Conservation (phyloP, 345 rosid genomes). For the Acer negundo region DNA sequence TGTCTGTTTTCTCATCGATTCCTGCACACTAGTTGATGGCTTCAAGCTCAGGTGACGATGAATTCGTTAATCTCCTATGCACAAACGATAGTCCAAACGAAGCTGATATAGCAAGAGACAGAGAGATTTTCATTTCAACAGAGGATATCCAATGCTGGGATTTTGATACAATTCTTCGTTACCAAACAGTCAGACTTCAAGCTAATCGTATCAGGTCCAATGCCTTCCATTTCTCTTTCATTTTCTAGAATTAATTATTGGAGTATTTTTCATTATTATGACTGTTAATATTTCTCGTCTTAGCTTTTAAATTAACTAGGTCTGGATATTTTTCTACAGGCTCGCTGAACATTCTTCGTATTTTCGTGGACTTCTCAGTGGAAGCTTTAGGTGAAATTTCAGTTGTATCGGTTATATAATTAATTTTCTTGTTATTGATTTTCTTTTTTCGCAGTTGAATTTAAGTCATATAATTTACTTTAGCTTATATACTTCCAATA, state of each 20-base stretch:
- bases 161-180: conserved; percentile 39
- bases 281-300: not conserved
- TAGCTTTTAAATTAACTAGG: not conserved
- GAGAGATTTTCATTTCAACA: conserved; percentile 42
- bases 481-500: too few species aligned
- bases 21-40: conserved; percentile 33
- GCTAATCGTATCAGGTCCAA: conserved; percentile 51
- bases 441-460: not conserved
- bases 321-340: conserved; percentile 26
- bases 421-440: too few species aligned
- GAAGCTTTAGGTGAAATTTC: conserved; percentile 61
- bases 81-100: conserved; percentile 31
- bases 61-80: conserved; percentile 39
- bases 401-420: not conserved
- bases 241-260: not conserved
- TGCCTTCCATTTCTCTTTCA: not conserved
- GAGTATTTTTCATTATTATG: too few species aligned
- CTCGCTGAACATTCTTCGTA: conserved; percentile 59
- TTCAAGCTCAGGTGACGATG: conserved; percentile 39
- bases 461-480: too few species aligned
- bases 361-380: conserved; percentile 60
- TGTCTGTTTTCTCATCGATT: not conserved
- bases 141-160: conserved; percentile 49
- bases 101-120: conserved; percentile 5
- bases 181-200: conserved; percentile 39